Evolutionary conservation across 2,329 filamentous ascomycete species (phyloP), one percentile per base, ranked within the genome.

Genomic region (Periglandula ipomoeae): DNA sequence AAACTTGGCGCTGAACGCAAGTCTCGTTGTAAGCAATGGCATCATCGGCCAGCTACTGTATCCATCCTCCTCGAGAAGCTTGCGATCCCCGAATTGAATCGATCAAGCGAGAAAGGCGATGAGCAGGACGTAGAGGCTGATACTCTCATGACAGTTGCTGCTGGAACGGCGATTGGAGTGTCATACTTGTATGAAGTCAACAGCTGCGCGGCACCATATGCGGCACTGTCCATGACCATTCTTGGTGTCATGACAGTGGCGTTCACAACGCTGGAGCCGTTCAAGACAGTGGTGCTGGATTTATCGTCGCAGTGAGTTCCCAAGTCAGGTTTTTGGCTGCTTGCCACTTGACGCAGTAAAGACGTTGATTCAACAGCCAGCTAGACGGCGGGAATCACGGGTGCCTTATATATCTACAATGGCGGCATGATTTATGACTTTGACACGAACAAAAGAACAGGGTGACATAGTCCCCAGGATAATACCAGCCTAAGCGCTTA

Each of bases 191-290:
- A 80, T 49, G 75, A 79, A 59, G 69, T 68, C 7, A 66, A 66
- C 47, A 78, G 72, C 53, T 69, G 66, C 1, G 73, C 76, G 3
- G 75, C 75, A 2, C 75, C 77, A 0, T 79, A 79, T 54, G 74
- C 77, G 2, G 75, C 73, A 2, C 60, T 81, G 15, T 70, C 76
- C 1, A 80, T 80, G 78, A 78, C 76, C 6, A 63, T 76, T 5
- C 76, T 79, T 55, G 76, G 78, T 0, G 67, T 77, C 35, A 71
- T 74, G 64, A 79, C 75, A 1, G 77, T 81, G 0, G 68, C 75
- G 2, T 71, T 80, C 38, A 73, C 74, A 0, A 72, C 73, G 1
- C 61, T 77, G 1, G 66, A 68, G 4, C 73, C 72, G 8, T 70
- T 77, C 52, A 66, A 65, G 8, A 53, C 54, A 1, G 65, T 65